phyloP scores from a whole-genome alignment of 2,329 filamentous ascomycete genomes.

The Pseudodiploospora longispora region DNA sequence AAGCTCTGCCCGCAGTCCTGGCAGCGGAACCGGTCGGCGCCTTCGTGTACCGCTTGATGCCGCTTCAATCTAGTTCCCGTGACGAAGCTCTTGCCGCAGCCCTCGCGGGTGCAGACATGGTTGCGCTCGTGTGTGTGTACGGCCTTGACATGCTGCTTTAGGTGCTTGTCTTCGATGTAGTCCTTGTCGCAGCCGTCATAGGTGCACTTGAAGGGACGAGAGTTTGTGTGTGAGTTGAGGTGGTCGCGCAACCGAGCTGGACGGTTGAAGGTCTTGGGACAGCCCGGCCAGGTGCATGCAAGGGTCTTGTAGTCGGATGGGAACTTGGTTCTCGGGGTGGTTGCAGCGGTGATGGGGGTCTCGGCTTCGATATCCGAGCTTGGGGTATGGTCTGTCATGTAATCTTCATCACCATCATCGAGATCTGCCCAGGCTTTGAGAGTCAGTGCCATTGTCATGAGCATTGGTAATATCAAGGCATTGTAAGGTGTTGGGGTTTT shows the following conservation, averaged over 20 bases:
- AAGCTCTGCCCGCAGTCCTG: conserved; percentile 71
- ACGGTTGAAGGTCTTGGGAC: conserved; percentile 78
- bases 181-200: conserved; percentile 68
- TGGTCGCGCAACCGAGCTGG: conserved; percentile 75
- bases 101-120: conserved; percentile 62
- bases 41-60: conserved; percentile 67
- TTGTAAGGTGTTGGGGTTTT: neutral
- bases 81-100: conserved; percentile 73
- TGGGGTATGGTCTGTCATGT: conserved; percentile 23
- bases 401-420: conserved; percentile 27
- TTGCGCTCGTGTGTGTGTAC: conserved; percentile 65
- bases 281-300: conserved; percentile 64
- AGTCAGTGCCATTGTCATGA: too few species aligned
- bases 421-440: conserved; percentile 12
- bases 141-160: conserved; percentile 77
- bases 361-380: conserved; percentile 23
- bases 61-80: conserved; percentile 70
- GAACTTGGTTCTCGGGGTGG: conserved; percentile 42
- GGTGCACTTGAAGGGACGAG: conserved; percentile 68
- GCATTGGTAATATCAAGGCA: too few species aligned
- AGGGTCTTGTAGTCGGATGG: conserved; percentile 71
- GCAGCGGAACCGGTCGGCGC: conserved; percentile 68
- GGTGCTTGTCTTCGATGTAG: conserved; percentile 79
- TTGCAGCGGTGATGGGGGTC: conserved; percentile 24
- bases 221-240: conserved; percentile 75